These are phyloP conservation scores for Primulina tabacum DNA, from an alignment of 257 asterid species.

Conservation along the genomic window DNA sequence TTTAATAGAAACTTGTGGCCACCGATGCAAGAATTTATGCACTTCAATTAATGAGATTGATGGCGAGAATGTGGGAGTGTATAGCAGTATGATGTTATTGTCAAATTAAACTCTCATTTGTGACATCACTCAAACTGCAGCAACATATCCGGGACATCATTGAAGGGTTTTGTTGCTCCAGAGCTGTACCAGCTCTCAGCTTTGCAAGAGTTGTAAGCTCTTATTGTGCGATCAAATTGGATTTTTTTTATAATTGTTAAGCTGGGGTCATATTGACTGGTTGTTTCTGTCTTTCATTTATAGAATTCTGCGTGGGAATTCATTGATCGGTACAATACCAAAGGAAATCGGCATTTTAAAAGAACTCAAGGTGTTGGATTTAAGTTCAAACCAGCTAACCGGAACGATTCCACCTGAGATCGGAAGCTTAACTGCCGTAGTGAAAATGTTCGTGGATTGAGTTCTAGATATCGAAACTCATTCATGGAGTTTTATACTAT, in stretches of 20 bases:
- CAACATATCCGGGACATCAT: conserved; percentile 72
- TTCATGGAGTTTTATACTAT: conserved; percentile 10
- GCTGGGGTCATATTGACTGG: conserved; percentile 14
- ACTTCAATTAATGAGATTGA: conserved; percentile 5
- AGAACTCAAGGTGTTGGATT: conserved; percentile 69
- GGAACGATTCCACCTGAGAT: conserved; percentile 86
- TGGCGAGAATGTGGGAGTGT: not conserved
- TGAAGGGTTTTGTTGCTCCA: conserved; percentile 82
- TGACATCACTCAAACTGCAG: conserved; percentile 45
- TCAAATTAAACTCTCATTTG: conserved; percentile 10
- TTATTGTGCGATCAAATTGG: not conserved
- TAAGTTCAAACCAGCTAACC: conserved; percentile 72
- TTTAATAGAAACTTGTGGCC: not conserved
- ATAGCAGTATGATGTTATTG: not conserved
- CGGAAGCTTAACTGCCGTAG: conserved; percentile 58
- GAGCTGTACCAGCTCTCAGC: conserved; percentile 53
- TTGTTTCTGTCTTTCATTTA: conserved; percentile 20
- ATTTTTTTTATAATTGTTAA: not conserved
- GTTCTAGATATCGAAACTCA: conserved; percentile 15
- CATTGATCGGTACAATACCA: conserved; percentile 77
- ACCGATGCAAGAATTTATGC: not conserved
- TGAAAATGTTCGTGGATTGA: conserved; percentile 58
- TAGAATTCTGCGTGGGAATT: conserved; percentile 77
- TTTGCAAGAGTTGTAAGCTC: conserved; percentile 78
- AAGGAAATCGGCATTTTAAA: conserved; percentile 76